Base-by-base conservation (phyloP, 225 moss, liverwort and hornwort species). In the Lunularia cruciata region DNA sequence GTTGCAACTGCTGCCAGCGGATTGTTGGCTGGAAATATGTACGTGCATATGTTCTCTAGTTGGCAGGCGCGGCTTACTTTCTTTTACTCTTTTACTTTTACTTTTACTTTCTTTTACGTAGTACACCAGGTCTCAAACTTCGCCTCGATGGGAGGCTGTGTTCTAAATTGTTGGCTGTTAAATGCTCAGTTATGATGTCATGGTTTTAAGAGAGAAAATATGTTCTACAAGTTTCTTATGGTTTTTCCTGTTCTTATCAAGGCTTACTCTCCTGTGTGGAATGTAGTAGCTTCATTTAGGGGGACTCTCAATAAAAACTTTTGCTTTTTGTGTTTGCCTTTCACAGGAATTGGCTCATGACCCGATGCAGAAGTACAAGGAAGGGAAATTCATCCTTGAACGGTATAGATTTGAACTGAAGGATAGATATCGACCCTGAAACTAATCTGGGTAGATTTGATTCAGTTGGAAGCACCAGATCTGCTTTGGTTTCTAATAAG, bases 21-120 rank as follows among this genome's bases (percentile, higher is more conserved):
- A 87, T 84, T 72, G 92, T 95, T 77, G 95, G 95, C 63, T 95
- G 95, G 92, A 95, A 95, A 88, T 95, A 95, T 69, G 89, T 91
- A 83, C n/a, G n/a, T n/a, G n/a, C n/a, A n/a, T n/a, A n/a, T n/a
- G n/a, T n/a, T n/a, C n/a, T n/a, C n/a, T n/a, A n/a, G n/a, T n/a
- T n/a, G n/a, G n/a, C n/a, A n/a, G n/a, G n/a, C n/a, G n/a, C n/a
- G n/a, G n/a, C n/a, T n/a, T n/a, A n/a, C n/a, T n/a, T n/a, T n/a
- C n/a, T n/a, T n/a, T n/a, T n/a, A n/a, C n/a, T n/a, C n/a, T n/a
- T n/a, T n/a, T n/a, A n/a, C n/a, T n/a, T n/a, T n/a, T n/a, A n/a
- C n/a, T n/a, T n/a, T n/a, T n/a, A n/a, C n/a, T n/a, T n/a, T n/a
- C n/a, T n/a, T n/a, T n/a, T n/a, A n/a, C n/a, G n/a, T n/a, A n/a